These are phyloP conservation scores for Hyphopichia fennica DNA, from an alignment of 1,139 yeast species.

Conservation along the genomic window DNA sequence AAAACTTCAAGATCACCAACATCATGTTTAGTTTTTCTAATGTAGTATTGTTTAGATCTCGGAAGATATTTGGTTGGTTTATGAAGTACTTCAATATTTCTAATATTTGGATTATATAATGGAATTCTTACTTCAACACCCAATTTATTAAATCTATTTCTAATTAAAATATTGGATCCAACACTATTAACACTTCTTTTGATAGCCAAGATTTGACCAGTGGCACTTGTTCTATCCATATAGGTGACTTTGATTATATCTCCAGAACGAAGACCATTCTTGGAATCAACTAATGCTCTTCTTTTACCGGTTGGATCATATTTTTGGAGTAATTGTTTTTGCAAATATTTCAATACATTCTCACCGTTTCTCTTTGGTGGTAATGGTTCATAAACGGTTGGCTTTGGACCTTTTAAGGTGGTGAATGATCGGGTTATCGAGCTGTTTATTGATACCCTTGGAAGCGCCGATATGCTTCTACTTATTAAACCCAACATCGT, in stretches of 20 bases:
- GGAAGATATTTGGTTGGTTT: constrained; percentile 68
- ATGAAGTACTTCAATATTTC: constrained; percentile 71
- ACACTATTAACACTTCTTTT: constrained; percentile 60
- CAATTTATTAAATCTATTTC: constrained; percentile 75
- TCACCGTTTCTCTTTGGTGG: constrained; percentile 53
- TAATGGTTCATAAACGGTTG: constrained; percentile 54
- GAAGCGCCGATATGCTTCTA: not conserved
- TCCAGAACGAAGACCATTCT: constrained; percentile 68
- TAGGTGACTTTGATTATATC: constrained; percentile 79
- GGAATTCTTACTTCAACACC: constrained; percentile 84
- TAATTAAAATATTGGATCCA: constrained; percentile 69
- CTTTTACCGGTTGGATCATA: constrained; percentile 78
- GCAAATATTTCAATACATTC: constrained; percentile 47
- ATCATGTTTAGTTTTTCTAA: constrained; percentile 80
- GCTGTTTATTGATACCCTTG: constrained; percentile 8
- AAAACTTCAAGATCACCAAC: constrained; percentile 70
- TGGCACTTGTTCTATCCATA: constrained; percentile 64
- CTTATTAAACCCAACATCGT: not conserved
- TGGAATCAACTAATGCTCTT: constrained; percentile 55
- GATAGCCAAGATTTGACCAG: constrained; percentile 76
- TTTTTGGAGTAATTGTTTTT: constrained; percentile 49
- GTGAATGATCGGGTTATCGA: constrained; percentile 17
- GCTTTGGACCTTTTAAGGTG: constrained; percentile 15
- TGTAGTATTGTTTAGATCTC: constrained; percentile 83
- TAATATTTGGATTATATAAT: constrained; percentile 72